Evolutionary conservation across 805 yeast genomes (phyloP).

Genomic region (Cyberlindnera mycetangii): DNA sequence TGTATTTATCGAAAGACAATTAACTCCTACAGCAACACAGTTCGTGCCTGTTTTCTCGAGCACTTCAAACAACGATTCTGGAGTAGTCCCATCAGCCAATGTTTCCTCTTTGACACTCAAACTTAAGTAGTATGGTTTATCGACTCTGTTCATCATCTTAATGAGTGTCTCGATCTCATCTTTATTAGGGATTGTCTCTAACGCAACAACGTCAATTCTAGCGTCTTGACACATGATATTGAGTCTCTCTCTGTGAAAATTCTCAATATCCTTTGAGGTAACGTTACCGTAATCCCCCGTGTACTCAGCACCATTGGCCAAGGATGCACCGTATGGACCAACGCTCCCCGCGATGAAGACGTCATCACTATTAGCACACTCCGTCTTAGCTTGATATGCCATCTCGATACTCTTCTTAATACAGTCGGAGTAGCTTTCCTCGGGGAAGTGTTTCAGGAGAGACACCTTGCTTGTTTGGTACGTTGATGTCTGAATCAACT

Average conservation of each 20-base stretch:
- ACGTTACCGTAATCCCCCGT: conserved; percentile 59
- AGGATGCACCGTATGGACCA: conserved; percentile 76
- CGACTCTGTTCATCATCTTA: conserved; percentile 34
- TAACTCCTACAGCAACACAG: conserved; percentile 51
- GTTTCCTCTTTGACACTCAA: conserved; percentile 39
- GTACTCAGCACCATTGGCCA: conserved; percentile 70
- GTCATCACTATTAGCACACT: neutral
- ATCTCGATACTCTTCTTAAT: conserved; percentile 18
- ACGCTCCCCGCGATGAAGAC: conserved; percentile 54
- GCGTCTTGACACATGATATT: conserved; percentile 36
- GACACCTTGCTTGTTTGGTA: conserved; percentile 43
- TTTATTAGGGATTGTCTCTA: conserved; percentile 72
- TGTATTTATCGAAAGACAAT: conserved; percentile 53
- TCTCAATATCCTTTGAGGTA: conserved; percentile 33
- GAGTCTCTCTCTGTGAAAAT: conserved; percentile 51
- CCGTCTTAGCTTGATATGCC: conserved; percentile 11
- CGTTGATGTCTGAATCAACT: conserved; percentile 50
- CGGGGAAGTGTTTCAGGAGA: conserved; percentile 35
- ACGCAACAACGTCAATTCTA: conserved; percentile 53
- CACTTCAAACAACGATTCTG: conserved; percentile 32
- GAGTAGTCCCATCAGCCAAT: conserved; percentile 50
- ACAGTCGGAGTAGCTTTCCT: conserved; percentile 5
- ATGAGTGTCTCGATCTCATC: conserved; percentile 53
- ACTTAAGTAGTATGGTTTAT: conserved; percentile 42
- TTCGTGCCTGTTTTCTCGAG: conserved; percentile 19